Base-by-base conservation (phyloP, 1,284 basidiomycete species). In the Boletus sp. region DNA sequence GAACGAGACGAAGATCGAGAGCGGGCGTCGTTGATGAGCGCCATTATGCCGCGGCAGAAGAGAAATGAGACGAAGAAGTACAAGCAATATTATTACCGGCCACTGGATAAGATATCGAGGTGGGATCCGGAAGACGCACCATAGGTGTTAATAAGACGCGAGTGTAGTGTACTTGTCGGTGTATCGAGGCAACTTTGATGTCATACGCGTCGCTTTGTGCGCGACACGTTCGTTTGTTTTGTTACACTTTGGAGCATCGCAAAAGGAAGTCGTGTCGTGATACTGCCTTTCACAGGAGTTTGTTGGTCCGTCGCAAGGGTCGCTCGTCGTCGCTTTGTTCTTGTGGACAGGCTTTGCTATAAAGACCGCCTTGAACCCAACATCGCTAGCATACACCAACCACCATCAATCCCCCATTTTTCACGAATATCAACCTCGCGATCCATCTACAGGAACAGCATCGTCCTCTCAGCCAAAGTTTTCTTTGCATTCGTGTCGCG, bases 41-140 rank as follows among this genome's bases (percentile, higher is more conserved):
- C 82, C 59, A 83, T 90, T 77, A 88, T 89, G 85, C 86, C 87
- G 3, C 82, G 87, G 18, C 86, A 79, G 56, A 90, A 90, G 73
- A 74, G 89, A 57, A 84, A 73, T 51, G 87, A 84, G 73, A 89
- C 88, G 69, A 89, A 85, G 78, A 86, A 88, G 74, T 87, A 86
- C 61, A 91, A 91, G 71, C 86, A 89, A 70, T 91, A 91, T 74
- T 91, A 91, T 73, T 91, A 84, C 76, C 79, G 79, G 42, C 89
- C 89, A 15, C 67, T 87, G 59, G 82, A 73, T 35, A 86, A 84
- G 71, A 81, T 84, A n/a, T 79, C 81, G 47, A 74, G 80, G 61
- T 86, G 84, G 84, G 84, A 86, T 71, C 72, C 79, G 4, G 84
- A 86, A 63, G 85, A 86, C 56, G 82, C 78, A 3, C 67, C 63